phyloP scores from a whole-genome alignment of 2,329 filamentous ascomycete species.

The Niveomyces coronatus region DNA sequence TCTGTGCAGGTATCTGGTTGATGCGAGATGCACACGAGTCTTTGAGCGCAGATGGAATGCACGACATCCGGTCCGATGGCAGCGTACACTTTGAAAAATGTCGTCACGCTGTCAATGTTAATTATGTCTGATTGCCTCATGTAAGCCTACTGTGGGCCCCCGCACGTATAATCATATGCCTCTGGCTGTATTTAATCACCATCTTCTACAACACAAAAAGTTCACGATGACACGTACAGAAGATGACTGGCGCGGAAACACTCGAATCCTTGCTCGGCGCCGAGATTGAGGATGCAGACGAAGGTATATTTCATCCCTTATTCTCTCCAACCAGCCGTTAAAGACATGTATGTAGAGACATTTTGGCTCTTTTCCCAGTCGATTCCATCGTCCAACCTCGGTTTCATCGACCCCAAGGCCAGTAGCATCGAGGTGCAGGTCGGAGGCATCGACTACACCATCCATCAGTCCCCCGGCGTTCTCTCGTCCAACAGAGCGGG shows the following conservation, averaged over 20 bases:
- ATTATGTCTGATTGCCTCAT: no score
- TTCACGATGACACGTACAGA: not conserved
- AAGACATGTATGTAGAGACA: slow-evolving; percentile 49
- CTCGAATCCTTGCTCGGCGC: slow-evolving; percentile 26
- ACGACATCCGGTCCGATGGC: no score
- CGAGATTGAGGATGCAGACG: slow-evolving; percentile 38
- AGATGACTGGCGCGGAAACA: slow-evolving; percentile 2
- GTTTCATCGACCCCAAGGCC: slow-evolving; percentile 70
- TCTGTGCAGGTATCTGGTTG: no score
- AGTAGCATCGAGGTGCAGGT: slow-evolving; percentile 56
- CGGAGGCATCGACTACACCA: slow-evolving; percentile 57
- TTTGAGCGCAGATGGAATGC: no score
- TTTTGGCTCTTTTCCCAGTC: slow-evolving; percentile 76
- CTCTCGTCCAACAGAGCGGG: slow-evolving; percentile 64
- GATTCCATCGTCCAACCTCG: slow-evolving; percentile 66
- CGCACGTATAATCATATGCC: no score
- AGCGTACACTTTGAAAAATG: no score
- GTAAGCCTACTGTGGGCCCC: no score
- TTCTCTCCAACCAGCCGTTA: not conserved
- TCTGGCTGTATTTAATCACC: no score
- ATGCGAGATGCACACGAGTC: no score
- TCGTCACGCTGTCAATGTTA: no score
- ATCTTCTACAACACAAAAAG: no score
- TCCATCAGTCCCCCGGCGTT: slow-evolving; percentile 75
- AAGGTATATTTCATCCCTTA: slow-evolving; percentile 24